phyloP scores from a whole-genome alignment of 805 yeast genomes.

The Priceomyces carsonii region DNA sequence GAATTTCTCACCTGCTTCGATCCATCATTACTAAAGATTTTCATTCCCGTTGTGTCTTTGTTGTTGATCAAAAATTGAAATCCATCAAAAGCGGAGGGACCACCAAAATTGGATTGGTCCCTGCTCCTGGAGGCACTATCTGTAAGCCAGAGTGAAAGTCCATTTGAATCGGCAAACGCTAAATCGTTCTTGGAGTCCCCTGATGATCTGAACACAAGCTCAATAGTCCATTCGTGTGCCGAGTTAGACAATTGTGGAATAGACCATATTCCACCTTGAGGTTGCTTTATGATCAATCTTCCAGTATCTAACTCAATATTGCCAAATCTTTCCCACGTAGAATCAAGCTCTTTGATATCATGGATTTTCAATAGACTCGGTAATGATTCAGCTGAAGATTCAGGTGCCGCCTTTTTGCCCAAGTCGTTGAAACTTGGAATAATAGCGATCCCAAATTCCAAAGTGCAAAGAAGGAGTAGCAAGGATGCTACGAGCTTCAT shows the following conservation, averaged over 20 bases:
- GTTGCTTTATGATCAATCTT: conserved; percentile 21
- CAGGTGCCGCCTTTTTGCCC: conserved; percentile 1
- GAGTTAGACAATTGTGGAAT: conserved; percentile 14
- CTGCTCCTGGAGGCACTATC: conserved; percentile 19
- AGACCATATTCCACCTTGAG: conserved; percentile 23
- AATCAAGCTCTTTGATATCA: conserved; percentile 21
- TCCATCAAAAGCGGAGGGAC: conserved; percentile 61
- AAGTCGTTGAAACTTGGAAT: conserved; percentile 7
- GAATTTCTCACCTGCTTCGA: conserved; percentile 31
- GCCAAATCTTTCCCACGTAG: conserved; percentile 44
- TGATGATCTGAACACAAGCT: conserved; percentile 61
- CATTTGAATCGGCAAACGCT: conserved; percentile 41
- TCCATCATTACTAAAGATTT: conserved; percentile 64
- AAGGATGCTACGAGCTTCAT: no score
- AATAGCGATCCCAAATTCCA: conserved; percentile 4
- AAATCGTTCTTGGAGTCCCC: conserved; percentile 38
- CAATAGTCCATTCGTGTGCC: conserved; percentile 53
- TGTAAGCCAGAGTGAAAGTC: conserved; percentile 60
- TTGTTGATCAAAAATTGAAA: conserved; percentile 60
- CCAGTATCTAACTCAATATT: conserved; percentile 90
- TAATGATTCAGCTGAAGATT: conserved; percentile 28
- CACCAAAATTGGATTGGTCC: conserved; percentile 46
- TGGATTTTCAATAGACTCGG: conserved; percentile 34
- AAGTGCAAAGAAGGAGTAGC: no score
- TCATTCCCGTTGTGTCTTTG: conserved; percentile 49